Evolutionary conservation across 805 yeast species (phyloP).

Genomic region (Metschnikowia lochheadii): DNA sequence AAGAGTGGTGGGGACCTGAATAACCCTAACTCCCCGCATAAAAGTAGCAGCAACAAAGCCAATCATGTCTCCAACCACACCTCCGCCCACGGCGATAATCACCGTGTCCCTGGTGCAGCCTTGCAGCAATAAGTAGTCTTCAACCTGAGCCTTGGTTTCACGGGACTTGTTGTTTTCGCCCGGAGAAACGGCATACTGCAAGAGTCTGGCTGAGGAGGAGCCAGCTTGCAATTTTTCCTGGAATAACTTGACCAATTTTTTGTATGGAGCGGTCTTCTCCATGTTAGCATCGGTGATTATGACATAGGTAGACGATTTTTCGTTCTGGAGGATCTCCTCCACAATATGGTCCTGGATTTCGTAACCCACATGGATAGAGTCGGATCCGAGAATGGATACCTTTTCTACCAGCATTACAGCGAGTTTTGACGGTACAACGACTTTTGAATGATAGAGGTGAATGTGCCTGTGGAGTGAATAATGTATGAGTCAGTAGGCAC

Average conservation of each 20-base stretch:
- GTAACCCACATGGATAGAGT: conserved; percentile 87
- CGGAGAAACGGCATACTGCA: conserved; percentile 76
- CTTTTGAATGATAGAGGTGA: conserved; percentile 2
- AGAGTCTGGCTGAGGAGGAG: conserved; percentile 65
- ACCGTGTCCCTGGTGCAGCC: conserved; percentile 97
- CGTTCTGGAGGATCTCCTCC: conserved; percentile 52
- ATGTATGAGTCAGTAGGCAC: conserved; percentile 6
- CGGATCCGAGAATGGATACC: conserved; percentile 76
- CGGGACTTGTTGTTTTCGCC: conserved; percentile 91
- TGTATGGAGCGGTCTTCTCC: conserved; percentile 58
- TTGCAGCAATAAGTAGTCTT: conserved; percentile 74
- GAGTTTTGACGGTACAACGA: background rate
- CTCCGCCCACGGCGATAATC: conserved; percentile 94
- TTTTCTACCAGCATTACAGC: conserved; percentile 35
- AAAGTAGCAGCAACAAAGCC: conserved; percentile 99
- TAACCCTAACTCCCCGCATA: conserved; percentile 94
- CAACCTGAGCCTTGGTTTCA: conserved; percentile 86
- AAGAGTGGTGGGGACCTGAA: conserved; percentile 90
- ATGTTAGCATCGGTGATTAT: conserved; percentile 84
- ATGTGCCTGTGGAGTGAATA: background rate
- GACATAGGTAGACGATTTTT: conserved; percentile 87
- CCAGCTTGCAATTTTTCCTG: conserved; percentile 31
- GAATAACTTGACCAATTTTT: conserved; percentile 43
- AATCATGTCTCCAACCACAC: conserved; percentile 98
- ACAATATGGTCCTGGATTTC: conserved; percentile 73